A percentile compares a stretch with the other conserved stretches of the same genome.
phyloP scores from a whole-genome alignment of 1,284 basidiomycete genomes.

The Boletus smithii region DNA sequence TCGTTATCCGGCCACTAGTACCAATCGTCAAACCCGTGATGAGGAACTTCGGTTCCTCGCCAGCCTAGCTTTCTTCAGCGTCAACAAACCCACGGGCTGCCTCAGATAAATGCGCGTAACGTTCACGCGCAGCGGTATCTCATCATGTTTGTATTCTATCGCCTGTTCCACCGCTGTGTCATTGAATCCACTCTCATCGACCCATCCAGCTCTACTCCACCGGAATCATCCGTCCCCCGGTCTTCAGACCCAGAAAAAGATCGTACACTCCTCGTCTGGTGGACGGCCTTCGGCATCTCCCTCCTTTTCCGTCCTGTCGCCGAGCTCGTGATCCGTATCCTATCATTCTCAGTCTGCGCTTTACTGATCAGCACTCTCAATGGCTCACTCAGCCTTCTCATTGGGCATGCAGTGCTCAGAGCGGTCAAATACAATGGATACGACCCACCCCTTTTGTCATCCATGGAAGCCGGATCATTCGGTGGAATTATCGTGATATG shows the following conservation, averaged over 20 bases:
- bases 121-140: no score
- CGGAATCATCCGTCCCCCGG: neutral
- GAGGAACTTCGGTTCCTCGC: no score
- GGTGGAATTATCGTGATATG: constrained; percentile 14
- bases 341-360: constrained; percentile 7
- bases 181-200: no score
- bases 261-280: constrained; percentile 7
- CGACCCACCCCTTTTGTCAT: no score
- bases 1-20: no score
- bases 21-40: no score
- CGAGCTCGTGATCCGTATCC: constrained; percentile 9
- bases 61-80: no score
- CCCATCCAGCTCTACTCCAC: neutral
- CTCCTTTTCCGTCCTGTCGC: constrained; percentile 9
- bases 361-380: constrained; percentile 9
- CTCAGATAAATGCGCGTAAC: no score
- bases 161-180: no score
- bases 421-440: constrained; percentile 2
- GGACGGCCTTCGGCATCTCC: constrained; percentile 5
- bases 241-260: neutral
- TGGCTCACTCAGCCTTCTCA: constrained; percentile 9
- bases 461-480: constrained; percentile 14
- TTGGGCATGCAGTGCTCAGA: constrained; percentile 16
- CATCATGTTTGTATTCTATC: no score
- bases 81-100: no score